These are phyloP conservation scores for Euryodendron excelsum DNA, from an alignment of 148 eudicot genomes.

Conservation along the genomic window DNA sequence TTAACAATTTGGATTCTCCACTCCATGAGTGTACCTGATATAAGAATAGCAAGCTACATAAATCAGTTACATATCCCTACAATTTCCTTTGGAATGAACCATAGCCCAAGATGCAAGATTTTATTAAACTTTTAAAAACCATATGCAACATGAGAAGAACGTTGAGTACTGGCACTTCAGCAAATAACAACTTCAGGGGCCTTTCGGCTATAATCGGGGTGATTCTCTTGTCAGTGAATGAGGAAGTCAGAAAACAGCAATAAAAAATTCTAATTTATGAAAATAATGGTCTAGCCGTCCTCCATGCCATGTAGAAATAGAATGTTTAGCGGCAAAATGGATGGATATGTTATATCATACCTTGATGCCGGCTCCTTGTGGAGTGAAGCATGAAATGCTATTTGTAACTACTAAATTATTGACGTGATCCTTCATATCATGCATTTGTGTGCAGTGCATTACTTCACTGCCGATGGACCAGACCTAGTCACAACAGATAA, in stretches of 20 bases:
- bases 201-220: not conserved
- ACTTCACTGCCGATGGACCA: slow-evolving; percentile 39
- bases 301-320: not conserved
- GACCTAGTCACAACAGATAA: slow-evolving; percentile 25
- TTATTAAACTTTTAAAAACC: not conserved
- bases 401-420: slow-evolving; percentile 41
- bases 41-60: not conserved
- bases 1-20: slow-evolving; percentile 41
- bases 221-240: not conserved
- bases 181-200: not conserved
- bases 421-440: slow-evolving; percentile 55
- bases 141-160: not conserved
- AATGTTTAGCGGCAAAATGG: not conserved
- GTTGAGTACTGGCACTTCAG: not conserved
- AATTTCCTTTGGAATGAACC: not conserved
- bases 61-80: not conserved
- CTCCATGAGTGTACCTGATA: slow-evolving; percentile 49
- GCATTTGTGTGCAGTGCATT: slow-evolving; percentile 38
- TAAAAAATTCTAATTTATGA: not conserved
- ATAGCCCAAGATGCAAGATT: not conserved
- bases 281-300: not conserved
- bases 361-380: slow-evolving; percentile 55
- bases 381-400: slow-evolving; percentile 44
- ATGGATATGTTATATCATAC: slow-evolving; percentile 10
- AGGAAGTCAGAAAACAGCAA: not conserved